phyloP scores from a whole-genome alignment of 768 basidiomycete species.

The Dictyophora rubrovolvata region DNA sequence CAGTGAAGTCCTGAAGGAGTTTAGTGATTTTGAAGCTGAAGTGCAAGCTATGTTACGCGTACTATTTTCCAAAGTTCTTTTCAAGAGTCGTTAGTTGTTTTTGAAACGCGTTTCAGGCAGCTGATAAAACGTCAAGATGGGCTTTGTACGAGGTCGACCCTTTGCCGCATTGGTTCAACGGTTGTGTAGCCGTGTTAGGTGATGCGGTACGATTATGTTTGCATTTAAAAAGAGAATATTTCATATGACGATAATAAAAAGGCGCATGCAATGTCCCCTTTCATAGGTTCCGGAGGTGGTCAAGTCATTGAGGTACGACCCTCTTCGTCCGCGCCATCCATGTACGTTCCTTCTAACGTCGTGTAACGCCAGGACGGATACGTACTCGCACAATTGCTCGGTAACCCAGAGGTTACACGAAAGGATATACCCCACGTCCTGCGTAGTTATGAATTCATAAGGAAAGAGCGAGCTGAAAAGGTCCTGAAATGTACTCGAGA shows the following conservation, averaged over 20 bases:
- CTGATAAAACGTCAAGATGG: constrained; percentile 46
- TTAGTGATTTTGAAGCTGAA: constrained; percentile 49
- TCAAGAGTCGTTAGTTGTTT: neutral
- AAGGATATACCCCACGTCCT: constrained; percentile 16
- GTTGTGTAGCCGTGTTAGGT: constrained; percentile 38
- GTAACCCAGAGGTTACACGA: constrained; percentile 25
- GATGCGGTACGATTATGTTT: constrained; percentile 23
- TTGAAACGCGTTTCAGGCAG: constrained; percentile 29
- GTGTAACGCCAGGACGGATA: neutral
- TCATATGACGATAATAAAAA: neutral
- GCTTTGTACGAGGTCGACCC: constrained; percentile 41
- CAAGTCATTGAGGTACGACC: constrained; percentile 31
- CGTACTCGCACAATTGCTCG: constrained; percentile 29
- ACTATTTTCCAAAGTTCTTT: constrained; percentile 9
- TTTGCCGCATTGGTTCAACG: constrained; percentile 39
- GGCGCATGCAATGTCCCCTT: constrained; percentile 32
- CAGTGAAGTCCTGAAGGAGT: constrained; percentile 33
- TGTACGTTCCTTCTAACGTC: neutral
- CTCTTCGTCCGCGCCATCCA: neutral
- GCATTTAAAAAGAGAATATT: neutral
- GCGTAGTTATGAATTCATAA: constrained; percentile 21
- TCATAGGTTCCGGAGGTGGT: constrained; percentile 34
- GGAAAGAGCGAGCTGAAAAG: constrained; percentile 17
- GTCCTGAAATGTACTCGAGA: constrained; percentile 16
- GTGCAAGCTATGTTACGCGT: constrained; percentile 47